Evolutionary conservation across 2,329 filamentous ascomycete species (phyloP).

Genomic region (Cercospora sp.): DNA sequence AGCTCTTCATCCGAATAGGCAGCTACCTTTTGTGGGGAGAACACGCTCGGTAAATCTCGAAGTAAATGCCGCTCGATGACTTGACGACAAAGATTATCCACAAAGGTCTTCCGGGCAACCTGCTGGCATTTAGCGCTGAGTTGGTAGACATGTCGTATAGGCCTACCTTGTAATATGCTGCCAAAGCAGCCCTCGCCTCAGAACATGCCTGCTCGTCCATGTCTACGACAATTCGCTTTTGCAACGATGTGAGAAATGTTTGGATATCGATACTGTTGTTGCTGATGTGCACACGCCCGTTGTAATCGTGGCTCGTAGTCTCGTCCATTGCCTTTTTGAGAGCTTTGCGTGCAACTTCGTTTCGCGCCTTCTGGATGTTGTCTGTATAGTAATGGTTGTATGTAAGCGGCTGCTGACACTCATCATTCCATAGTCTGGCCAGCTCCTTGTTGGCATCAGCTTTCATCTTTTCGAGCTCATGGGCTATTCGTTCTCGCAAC

Average conservation of each 20-base stretch:
- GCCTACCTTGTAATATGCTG: slow-evolving; percentile 2
- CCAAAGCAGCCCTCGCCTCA: slow-evolving; percentile 3
- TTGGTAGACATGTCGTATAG: background rate
- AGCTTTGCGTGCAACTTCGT: background rate
- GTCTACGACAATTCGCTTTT: slow-evolving; percentile 1
- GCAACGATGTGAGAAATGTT: slow-evolving; percentile 2
- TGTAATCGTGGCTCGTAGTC: slow-evolving; percentile 5
- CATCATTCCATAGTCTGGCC: background rate
- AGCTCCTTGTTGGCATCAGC: slow-evolving; percentile 1
- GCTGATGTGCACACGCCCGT: slow-evolving; percentile 5
- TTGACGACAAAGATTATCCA: background rate
- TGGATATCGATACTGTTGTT: slow-evolving; percentile 5
- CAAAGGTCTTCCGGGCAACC: slow-evolving; percentile 2
- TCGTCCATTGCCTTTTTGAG: slow-evolving; percentile 3
- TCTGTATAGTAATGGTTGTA: slow-evolving; percentile 5
- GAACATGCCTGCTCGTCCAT: slow-evolving; percentile 3
- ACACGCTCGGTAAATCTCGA: slow-evolving; percentile 5
- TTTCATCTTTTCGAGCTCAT: slow-evolving; percentile 4
- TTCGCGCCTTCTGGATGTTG: background rate
- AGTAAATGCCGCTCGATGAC: slow-evolving; percentile 2
- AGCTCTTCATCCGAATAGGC: slow-evolving; percentile 7
- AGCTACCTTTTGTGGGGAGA: background rate
- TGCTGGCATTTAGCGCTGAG: background rate
- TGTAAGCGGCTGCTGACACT: background rate
- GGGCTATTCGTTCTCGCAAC: background rate